phyloP scores from a whole-genome alignment of 768 basidiomycete genomes.

The Rhodotorula graminis region DNA sequence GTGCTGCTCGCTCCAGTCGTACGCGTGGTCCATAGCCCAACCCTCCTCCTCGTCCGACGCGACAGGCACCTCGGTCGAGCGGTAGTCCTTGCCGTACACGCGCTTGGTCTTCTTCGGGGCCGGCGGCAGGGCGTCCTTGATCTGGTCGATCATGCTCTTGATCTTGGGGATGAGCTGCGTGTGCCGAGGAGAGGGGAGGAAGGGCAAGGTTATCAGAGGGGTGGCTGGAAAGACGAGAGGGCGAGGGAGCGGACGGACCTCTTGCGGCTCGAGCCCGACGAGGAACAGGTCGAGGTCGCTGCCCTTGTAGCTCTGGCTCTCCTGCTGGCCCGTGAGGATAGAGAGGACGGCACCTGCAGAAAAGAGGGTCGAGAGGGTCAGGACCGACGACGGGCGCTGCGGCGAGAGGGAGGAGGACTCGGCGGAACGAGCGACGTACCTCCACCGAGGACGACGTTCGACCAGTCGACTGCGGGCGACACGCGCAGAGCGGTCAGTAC shows the following conservation, averaged over 20 bases:
- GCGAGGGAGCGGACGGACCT: constrained; percentile 1
- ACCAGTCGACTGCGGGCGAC: constrained; percentile 7
- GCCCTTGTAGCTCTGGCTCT: not conserved
- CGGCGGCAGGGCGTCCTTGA: constrained; percentile 1
- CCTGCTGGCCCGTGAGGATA: constrained; percentile 5
- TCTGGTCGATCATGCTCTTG: constrained; percentile 15
- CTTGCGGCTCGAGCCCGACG: constrained; percentile 14
- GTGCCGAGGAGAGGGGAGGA: not conserved
- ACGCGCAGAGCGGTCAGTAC: no score
- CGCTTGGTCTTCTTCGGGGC: not conserved
- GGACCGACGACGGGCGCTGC: no score
- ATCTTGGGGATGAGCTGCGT: constrained; percentile 25
- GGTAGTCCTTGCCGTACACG: not conserved
- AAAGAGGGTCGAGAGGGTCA: no score
- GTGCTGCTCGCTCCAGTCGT: constrained; percentile 3
- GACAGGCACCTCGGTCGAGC: not conserved
- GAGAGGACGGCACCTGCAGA: constrained; percentile 8
- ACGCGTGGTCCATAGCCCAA: not conserved
- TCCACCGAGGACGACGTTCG: not conserved
- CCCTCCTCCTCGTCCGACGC: not conserved
- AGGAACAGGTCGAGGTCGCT: constrained; percentile 29
- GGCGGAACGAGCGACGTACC: not conserved
- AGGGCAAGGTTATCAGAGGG: no score
- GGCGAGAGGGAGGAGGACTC: no score
- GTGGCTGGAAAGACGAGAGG: no score